Evolutionary conservation across 2,329 filamentous ascomycete genomes (phyloP).

Genomic region (Chalara sp.): DNA sequence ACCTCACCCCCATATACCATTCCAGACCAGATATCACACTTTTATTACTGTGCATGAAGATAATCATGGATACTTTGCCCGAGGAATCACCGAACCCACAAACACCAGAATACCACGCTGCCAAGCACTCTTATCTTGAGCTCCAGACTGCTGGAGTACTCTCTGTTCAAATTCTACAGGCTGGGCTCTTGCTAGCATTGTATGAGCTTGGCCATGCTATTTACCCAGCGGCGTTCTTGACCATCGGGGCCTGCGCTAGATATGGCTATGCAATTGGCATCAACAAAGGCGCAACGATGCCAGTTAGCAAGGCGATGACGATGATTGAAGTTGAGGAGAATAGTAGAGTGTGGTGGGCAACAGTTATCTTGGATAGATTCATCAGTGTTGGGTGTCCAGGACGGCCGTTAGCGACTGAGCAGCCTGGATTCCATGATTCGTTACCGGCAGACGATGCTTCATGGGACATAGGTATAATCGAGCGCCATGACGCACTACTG

Average conservation of each 20-base stretch:
- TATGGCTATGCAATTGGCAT: background rate
- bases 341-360: constrained; percentile 2
- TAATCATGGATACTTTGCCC: constrained; percentile 3
- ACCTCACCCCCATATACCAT: background rate
- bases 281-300: background rate
- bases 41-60: constrained; percentile 8
- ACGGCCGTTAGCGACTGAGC: background rate
- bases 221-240: background rate
- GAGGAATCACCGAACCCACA: background rate
- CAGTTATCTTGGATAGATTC: constrained; percentile 1
- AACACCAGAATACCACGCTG: constrained; percentile 3
- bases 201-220: constrained; percentile 2
- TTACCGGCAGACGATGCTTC: constrained; percentile 1
- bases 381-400: background rate
- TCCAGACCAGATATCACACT: constrained; percentile 5
- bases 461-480: background rate
- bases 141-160: constrained; percentile 1
- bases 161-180: constrained; percentile 7
- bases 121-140: constrained; percentile 9
- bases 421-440: background rate
- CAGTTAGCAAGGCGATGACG: background rate
- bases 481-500: background rate
- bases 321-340: background rate
- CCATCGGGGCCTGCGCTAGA: background rate
- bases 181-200: constrained; percentile 3